Evolutionary conservation across 1,284 basidiomycete genomes (phyloP), one percentile per base, ranked within the genome.

Genomic region (Sporisorium reilianum): DNA sequence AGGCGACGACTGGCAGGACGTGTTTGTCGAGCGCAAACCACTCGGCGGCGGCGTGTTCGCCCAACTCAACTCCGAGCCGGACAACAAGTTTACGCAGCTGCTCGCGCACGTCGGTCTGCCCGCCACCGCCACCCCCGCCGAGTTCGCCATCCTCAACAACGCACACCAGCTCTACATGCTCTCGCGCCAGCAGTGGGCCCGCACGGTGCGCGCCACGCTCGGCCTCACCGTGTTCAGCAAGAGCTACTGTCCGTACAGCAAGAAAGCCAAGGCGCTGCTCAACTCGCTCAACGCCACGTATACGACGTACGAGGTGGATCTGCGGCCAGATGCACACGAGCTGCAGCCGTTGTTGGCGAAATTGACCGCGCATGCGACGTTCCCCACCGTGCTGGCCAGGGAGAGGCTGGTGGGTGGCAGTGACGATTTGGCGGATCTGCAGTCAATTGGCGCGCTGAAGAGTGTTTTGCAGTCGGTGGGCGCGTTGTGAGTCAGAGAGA

Each of bases 171-270:
- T 71, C 14, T 75, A 75, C 55, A 34, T 44, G 9, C 55, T 68
- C 0, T 71, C 62, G 3, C 64, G 73, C 23, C n/a, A 52, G 8
- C 64, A 71, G 11, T 75, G 73, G 73, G 68, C 68, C 8, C n/a
- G 16, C 20, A 52, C 28, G 9, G 50, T 70, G 16, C 67, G 73
- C 20, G 25, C 32, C 0, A 34, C 41, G 1, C 48, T 64, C 14
- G 69, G 69, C 2, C 34, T 77, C 3, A 75, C 67, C 14, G 71
- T 77, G 5, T 77, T 77, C 34, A 68, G 67, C 64, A 77, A 77
- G 42, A 65, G 61, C 58, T 75, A 71, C 53, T 77, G 75, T 44
- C 72, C 75, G 14, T 72, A 71, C 44, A 71, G 67, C 26, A 59
- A 71, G 14, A 64, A 51, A 9, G 64, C 71, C 11, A 77, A 77